Percentiles rank a stretch among this genome's conserved stretches.
These are phyloP conservation scores for Fusarium sp. DNA, from an alignment of 2,329 filamentous ascomycete species.

Conservation along the genomic window DNA sequence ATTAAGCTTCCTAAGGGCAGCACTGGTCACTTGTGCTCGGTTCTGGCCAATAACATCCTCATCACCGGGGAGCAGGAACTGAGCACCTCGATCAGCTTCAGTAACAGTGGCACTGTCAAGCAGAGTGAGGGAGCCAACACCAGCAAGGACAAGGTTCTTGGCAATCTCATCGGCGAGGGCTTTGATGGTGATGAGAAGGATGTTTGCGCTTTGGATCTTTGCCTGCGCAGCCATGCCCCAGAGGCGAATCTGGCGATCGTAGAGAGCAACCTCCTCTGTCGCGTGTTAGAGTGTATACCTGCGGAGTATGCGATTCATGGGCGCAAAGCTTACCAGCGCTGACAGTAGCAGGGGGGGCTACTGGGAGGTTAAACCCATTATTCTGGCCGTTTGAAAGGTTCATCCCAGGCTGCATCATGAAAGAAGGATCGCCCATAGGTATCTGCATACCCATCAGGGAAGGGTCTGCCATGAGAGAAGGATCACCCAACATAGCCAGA, in stretches of 20 bases:
- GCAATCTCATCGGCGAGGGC: constrained; percentile 93
- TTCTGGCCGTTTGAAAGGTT: constrained; percentile 47
- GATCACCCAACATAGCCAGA: constrained; percentile 42
- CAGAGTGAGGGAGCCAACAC: constrained; percentile 89
- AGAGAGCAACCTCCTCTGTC: constrained; percentile 92
- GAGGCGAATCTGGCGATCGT: constrained; percentile 95
- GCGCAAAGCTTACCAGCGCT: constrained; percentile 49
- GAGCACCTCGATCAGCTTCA: constrained; percentile 81
- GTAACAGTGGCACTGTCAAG: constrained; percentile 81
- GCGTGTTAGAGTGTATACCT: constrained; percentile 18
- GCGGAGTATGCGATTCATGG: neutral
- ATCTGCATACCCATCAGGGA: constrained; percentile 43
- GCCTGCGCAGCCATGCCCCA: constrained; percentile 98
- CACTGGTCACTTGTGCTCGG: constrained; percentile 82
- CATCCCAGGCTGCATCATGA: constrained; percentile 48
- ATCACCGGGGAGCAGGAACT: constrained; percentile 79
- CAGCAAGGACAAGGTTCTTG: constrained; percentile 96
- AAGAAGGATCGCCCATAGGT: constrained; percentile 43
- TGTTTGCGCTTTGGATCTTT: constrained; percentile 87
- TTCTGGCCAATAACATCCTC: constrained; percentile 80
- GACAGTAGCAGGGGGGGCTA: constrained; percentile 43
- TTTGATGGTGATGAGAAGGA: constrained; percentile 88
- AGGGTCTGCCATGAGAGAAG: constrained; percentile 43
- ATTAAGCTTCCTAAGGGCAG: constrained; percentile 86
- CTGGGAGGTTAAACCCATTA: constrained; percentile 41